These are phyloP conservation scores for Celoporthe dispersa DNA, from an alignment of 2,329 filamentous ascomycete genomes.

Conservation along the genomic window DNA sequence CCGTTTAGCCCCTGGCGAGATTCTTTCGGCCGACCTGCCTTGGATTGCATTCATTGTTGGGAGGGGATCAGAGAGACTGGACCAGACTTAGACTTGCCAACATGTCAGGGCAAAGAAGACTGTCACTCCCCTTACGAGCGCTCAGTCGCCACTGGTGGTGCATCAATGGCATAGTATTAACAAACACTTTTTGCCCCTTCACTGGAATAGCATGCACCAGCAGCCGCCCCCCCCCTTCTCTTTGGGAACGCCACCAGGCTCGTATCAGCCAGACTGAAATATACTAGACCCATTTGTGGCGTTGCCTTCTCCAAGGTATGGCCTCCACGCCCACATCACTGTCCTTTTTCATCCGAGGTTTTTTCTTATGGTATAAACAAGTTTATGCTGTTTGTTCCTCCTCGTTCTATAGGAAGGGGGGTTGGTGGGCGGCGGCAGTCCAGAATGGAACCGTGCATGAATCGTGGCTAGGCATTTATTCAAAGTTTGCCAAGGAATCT, in stretches of 20 bases:
- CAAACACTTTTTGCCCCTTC: neutral
- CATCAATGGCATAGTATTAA: neutral
- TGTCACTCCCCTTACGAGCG: neutral
- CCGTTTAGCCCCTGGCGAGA: slow-evolving; percentile 3
- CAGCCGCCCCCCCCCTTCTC: neutral
- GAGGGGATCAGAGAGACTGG: neutral
- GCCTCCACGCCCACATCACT: neutral
- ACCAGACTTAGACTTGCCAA: neutral
- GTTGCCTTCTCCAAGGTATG: neutral
- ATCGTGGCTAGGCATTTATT: neutral
- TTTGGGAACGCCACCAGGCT: neutral
- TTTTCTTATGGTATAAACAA: neutral
- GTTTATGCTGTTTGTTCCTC: neutral
- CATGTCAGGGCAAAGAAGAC: neutral
- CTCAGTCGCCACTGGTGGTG: neutral
- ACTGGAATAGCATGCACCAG: neutral
- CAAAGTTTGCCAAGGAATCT: neutral
- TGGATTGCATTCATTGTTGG: neutral
- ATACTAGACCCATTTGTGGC: neutral
- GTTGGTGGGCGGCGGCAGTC: neutral
- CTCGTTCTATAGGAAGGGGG: neutral
- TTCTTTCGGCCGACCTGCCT: neutral
- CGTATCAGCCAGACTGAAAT: neutral
- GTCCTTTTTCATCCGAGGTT: slow-evolving; percentile 1
- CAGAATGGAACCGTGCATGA: slow-evolving; percentile 15